phyloP scores from a whole-genome alignment of 2,329 filamentous ascomycete species.

The Fusarium sp. region DNA sequence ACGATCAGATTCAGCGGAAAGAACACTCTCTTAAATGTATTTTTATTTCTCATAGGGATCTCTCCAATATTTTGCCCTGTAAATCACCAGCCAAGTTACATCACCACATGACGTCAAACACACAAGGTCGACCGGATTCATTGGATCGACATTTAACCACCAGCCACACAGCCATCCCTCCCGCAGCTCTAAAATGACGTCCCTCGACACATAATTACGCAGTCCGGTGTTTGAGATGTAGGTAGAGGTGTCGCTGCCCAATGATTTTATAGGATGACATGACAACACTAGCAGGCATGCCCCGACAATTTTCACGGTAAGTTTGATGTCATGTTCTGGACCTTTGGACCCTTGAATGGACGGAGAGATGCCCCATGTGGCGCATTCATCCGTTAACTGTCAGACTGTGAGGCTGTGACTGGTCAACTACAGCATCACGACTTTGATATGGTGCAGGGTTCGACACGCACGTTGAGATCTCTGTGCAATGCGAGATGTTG shows the following conservation, averaged over 20 bases:
- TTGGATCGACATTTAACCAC: slow-evolving; percentile 19
- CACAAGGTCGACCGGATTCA: slow-evolving; percentile 12
- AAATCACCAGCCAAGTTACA: slow-evolving; percentile 17
- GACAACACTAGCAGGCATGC: slow-evolving; percentile 23
- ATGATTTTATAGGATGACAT: slow-evolving; percentile 21
- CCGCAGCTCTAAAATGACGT: slow-evolving; percentile 38
- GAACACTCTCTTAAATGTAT: slow-evolving; percentile 17
- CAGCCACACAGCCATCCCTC: slow-evolving; percentile 31
- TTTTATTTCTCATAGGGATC: not conserved
- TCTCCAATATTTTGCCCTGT: slow-evolving; percentile 21
- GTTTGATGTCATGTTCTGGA: slow-evolving; percentile 32
- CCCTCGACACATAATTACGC: slow-evolving; percentile 35
- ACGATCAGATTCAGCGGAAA: not conserved
- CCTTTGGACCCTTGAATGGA: slow-evolving; percentile 22
- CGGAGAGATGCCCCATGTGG: slow-evolving; percentile 18
- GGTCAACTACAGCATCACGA: slow-evolving; percentile 10
- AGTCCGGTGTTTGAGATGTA: slow-evolving; percentile 17
- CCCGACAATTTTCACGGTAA: not conserved
- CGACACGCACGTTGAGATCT: slow-evolving; percentile 6
- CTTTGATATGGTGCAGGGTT: slow-evolving; percentile 9
- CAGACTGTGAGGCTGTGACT: slow-evolving; percentile 30
- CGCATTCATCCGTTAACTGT: slow-evolving; percentile 22
- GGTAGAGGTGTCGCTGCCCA: slow-evolving; percentile 9
- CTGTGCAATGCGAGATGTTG: slow-evolving; percentile 10
- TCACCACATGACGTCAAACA: slow-evolving; percentile 41